Base-by-base conservation (phyloP, 371 early-diverging fungal species). In the Mortierella sp. region DNA sequence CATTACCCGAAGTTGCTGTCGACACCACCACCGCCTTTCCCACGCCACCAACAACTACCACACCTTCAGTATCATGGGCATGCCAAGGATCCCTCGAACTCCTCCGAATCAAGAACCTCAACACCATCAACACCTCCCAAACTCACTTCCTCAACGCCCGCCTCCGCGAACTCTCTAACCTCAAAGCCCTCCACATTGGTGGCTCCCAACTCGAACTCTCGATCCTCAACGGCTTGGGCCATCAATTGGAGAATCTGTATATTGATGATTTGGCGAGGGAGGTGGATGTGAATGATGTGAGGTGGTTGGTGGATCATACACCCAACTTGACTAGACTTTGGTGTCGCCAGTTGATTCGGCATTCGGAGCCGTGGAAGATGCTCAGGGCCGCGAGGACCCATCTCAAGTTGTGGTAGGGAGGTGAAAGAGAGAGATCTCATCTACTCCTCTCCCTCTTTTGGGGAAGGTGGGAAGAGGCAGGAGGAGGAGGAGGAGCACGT, bases 321-420 rank as follows among this genome's bases (percentile, higher is more conserved):
- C 87, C 87, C 0, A 82, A 86, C 32, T 65, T 86, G 72, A 82
- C 75, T 24, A 65, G 82, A 10, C 65, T 86, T 56, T 86, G 87
- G 87, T 86, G 87, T 46, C 70, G 87, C 3, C 82, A 86, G 70
- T 43, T 86, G 75, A 80, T 82, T 60, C 77, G 87, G 24, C 80
- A 82, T 48, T 86, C 87, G 14, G 87, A 86, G 71, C 82, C 87
- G 2, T 86, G 87, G 87, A 80, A 80, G 38, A 48, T 79, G 48
- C 68, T 86, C 14, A 71, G 80, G 29, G 75, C 41, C 3, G 78
- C 82, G 0, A 75, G 80, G 71, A 71, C 71, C 68, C 77, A 77
- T 43, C 38, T 86, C 12, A 82, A 77, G 73, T 21, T 86, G 32
- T 86, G 87, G 87, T 86, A 68, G 78, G 58, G 44, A 27, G 49